Conservation (phyloP, 805 yeast genomes). For the Starmerella vitae region DNA sequence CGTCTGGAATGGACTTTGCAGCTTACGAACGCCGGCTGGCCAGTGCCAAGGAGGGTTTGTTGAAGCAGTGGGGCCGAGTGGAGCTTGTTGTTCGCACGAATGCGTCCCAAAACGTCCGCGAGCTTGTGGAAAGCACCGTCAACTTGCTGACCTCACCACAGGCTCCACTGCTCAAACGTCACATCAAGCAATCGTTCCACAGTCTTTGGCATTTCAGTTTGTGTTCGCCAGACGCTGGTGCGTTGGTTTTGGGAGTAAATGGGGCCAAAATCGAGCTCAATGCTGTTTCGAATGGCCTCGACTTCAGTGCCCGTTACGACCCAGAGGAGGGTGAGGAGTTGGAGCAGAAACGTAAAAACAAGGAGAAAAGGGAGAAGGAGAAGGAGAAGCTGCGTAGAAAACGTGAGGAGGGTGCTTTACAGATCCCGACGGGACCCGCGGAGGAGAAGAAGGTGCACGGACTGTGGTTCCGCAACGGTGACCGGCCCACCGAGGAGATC, state of each 20-base stretch:
- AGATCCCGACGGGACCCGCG: neutral
- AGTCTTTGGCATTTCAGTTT: conserved; percentile 68
- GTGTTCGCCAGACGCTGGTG: conserved; percentile 46
- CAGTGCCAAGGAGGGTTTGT: conserved; percentile 2
- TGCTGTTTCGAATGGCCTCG: conserved; percentile 36
- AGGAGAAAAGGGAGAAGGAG: conserved; percentile 1
- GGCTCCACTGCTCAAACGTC: conserved; percentile 2
- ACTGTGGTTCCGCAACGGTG: conserved; percentile 30
- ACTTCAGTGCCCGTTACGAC: conserved; percentile 38
- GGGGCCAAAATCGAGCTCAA: neutral
- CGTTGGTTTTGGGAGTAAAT: conserved; percentile 32
- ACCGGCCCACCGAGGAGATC: conserved; percentile 25
- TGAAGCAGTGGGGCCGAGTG: conserved; percentile 5
- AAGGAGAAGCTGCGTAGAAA: conserved; percentile 1
- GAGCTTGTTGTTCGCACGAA: neutral
- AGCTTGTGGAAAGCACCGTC: conserved; percentile 41
- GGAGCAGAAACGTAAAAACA: neutral
- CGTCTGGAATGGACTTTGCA: conserved; percentile 39
- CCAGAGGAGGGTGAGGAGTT: neutral
- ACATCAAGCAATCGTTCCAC: conserved; percentile 39
- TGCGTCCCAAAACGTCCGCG: conserved; percentile 7
- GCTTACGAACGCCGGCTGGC: conserved; percentile 5
- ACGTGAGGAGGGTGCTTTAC: neutral
- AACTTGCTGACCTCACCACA: conserved; percentile 46
- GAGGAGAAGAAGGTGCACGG: conserved; percentile 20